These are phyloP conservation scores for Phytophthora pluvialis DNA, from an alignment of 352 stramenopile species.

Conservation along the genomic window DNA sequence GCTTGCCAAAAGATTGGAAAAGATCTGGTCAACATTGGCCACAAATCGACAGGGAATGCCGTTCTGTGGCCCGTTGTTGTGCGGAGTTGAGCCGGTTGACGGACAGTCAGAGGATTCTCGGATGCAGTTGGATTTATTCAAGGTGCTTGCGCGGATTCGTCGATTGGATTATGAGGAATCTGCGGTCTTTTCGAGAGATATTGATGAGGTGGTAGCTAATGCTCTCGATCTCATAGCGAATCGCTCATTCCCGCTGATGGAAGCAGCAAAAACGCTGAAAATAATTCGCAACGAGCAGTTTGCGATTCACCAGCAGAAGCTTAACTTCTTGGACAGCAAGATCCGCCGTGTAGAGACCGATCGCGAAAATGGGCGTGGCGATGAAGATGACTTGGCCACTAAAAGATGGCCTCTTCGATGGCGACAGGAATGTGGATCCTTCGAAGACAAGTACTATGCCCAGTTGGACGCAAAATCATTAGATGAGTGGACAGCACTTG, in stretches of 20 bases:
- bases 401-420: constrained; percentile 72
- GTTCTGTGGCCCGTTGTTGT: constrained; percentile 79
- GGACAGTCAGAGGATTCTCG: constrained; percentile 26
- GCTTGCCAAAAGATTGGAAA: constrained; percentile 78
- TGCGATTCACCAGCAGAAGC: constrained; percentile 66
- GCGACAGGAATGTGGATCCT: constrained; percentile 78
- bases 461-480: constrained; percentile 69
- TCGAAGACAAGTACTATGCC: constrained; percentile 70
- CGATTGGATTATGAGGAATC: constrained; percentile 76
- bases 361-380: constrained; percentile 25
- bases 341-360: constrained; percentile 55
- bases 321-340: constrained; percentile 69
- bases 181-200: constrained; percentile 63
- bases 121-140: constrained; percentile 67
- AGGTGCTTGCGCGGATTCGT: constrained; percentile 75
- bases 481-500: constrained; percentile 79
- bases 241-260: constrained; percentile 64
- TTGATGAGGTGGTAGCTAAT: constrained; percentile 68
- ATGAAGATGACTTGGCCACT: constrained; percentile 22
- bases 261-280: constrained; percentile 72
- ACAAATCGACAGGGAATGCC: constrained; percentile 87
- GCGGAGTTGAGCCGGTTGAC: constrained; percentile 53
- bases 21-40: constrained; percentile 84
- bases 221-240: constrained; percentile 66
- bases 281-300: constrained; percentile 85